Conservation (phyloP, 345 rosid genomes). For the Populus nigra region DNA sequence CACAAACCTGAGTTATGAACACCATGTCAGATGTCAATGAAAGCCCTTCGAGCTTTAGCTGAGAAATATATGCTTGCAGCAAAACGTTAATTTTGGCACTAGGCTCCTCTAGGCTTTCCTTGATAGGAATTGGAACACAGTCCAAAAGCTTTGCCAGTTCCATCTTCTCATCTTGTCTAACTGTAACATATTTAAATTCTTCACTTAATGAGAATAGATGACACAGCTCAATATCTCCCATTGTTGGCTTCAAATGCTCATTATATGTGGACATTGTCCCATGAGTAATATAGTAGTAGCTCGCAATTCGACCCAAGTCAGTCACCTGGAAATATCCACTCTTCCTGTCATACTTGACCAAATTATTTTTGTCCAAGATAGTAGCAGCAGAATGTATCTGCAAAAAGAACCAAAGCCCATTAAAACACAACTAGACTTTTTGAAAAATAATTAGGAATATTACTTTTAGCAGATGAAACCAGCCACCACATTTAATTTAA, state of each 20-base stretch:
- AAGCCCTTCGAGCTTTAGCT: conserved; percentile 94
- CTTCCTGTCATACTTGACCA: conserved; percentile 85
- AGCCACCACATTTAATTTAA: neutral
- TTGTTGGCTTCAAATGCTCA: conserved; percentile 91
- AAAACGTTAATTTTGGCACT: conserved; percentile 92
- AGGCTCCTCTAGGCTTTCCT: conserved; percentile 95
- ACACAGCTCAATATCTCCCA: conserved; percentile 94
- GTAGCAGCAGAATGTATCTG: conserved; percentile 95
- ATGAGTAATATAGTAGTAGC: conserved; percentile 86
- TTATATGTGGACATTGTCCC: conserved; percentile 92
- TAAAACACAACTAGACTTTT: neutral
- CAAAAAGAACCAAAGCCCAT: neutral
- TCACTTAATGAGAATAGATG: conserved; percentile 85
- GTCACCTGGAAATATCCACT: conserved; percentile 97
- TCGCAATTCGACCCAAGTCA: conserved; percentile 99
- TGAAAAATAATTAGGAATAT: neutral
- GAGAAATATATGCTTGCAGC: conserved; percentile 93
- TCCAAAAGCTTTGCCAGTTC: conserved; percentile 92
- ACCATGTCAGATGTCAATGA: conserved; percentile 95
- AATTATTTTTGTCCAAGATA: conserved; percentile 79
- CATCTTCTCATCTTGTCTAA: conserved; percentile 98
- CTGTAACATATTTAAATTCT: conserved; percentile 90
- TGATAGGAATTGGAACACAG: conserved; percentile 90
- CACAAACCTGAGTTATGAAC: conserved; percentile 78
- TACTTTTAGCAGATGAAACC: neutral